Evolutionary conservation across 2,329 filamentous ascomycete genomes (phyloP).

Genomic region (Hymenotorrendiella dingleyae): DNA sequence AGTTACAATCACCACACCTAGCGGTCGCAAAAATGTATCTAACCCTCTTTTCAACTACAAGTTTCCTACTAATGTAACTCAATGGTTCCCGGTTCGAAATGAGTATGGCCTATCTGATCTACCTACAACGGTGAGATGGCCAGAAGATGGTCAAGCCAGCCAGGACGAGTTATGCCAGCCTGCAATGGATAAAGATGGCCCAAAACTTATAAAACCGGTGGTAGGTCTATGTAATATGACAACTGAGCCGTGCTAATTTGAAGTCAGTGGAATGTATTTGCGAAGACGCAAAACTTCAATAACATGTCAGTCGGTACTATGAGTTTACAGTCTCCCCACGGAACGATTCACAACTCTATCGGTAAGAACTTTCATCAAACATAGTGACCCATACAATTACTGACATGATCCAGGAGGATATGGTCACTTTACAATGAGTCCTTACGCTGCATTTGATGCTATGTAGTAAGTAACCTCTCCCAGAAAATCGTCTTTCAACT

Average conservation of each 20-base stretch:
- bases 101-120: no score
- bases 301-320: no score
- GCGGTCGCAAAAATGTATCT: slow-evolving; percentile 24
- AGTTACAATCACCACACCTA: slow-evolving; percentile 25
- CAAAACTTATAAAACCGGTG: background rate
- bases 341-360: no score
- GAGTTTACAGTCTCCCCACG: no score
- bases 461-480: background rate
- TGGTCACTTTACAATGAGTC: background rate
- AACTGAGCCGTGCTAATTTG: background rate
- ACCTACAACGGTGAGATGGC: slow-evolving; percentile 2
- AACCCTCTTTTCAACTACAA: slow-evolving; percentile 48
- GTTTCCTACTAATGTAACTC: no score
- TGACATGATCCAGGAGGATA: no score
- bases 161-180: no score
- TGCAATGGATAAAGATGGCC: no score
- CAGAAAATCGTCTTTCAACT: slow-evolving; percentile 40
- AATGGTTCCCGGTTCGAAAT: slow-evolving; percentile 22
- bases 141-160: background rate
- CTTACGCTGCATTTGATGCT: background rate
- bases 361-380: no score
- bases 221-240: background rate
- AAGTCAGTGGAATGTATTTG: slow-evolving; percentile 1
- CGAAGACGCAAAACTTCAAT: slow-evolving; percentile 1
- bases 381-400: no score